Conservation (phyloP, 2,329 filamentous ascomycete genomes). For the Canariomyces notabilis region DNA sequence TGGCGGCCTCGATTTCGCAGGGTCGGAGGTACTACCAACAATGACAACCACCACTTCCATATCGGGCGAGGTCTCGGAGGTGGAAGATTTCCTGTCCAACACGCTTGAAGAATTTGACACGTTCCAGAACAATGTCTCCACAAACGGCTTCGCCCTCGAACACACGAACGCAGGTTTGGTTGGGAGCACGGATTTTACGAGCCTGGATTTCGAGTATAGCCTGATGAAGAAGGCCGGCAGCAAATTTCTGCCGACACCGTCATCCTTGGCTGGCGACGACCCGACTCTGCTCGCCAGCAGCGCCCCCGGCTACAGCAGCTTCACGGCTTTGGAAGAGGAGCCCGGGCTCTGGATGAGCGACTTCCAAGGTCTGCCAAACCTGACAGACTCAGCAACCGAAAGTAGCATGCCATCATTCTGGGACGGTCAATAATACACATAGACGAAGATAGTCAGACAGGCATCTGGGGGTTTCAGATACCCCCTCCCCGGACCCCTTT, state of each 20-base stretch:
- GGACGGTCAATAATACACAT: conserved; percentile 24
- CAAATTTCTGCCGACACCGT: conserved; percentile 40
- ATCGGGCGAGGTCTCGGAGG: conserved; percentile 63
- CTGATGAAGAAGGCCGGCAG: conserved; percentile 43
- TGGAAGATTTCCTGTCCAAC: conserved; percentile 51
- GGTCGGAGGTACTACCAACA: conserved; percentile 50
- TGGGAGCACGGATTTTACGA: conserved; percentile 39
- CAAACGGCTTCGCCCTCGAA: conserved; percentile 41
- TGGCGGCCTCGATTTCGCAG: conserved; percentile 49
- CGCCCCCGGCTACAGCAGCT: conserved; percentile 19
- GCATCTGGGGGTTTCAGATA: conserved; percentile 20
- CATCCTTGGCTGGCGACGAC: conserved; percentile 37
- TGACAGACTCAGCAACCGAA: conserved; percentile 31
- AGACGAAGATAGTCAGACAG: conserved; percentile 13
- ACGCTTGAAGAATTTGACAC: conserved; percentile 40
- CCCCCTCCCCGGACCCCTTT: conserved; percentile 7
- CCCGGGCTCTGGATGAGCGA: conserved; percentile 46
- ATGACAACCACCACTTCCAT: conserved; percentile 58
- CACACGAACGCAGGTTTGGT: conserved; percentile 43
- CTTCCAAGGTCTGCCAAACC: conserved; percentile 34
- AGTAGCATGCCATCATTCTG: conserved; percentile 26
- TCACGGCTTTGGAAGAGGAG: conserved; percentile 40
- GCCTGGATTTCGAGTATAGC: conserved; percentile 51
- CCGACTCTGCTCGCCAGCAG: conserved; percentile 39
- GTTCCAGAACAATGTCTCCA: conserved; percentile 41